Conservation (phyloP, 257 asterid genomes). For the Orobanche coerulescens region DNA sequence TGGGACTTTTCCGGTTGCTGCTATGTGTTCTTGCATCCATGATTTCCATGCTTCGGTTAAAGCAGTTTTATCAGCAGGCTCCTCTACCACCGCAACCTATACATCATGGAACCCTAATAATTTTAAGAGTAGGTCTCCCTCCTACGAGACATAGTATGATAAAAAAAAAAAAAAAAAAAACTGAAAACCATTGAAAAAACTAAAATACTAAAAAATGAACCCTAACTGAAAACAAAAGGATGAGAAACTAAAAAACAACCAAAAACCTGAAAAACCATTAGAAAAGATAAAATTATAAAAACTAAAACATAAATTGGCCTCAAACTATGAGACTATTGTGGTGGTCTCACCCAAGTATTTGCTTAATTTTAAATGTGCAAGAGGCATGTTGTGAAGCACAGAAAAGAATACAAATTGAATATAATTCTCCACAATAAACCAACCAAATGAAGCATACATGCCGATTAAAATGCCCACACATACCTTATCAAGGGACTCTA, state of each 20-base stretch:
- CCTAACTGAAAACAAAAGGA: too few species aligned
- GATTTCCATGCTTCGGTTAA: slow-evolving; percentile 82
- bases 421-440: background rate
- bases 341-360: too few species aligned
- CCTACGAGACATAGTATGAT: too few species aligned
- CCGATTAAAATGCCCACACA: background rate
- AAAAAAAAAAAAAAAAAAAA: too few species aligned
- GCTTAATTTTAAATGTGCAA: background rate
- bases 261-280: too few species aligned
- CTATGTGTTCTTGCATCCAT: slow-evolving; percentile 94
- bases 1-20: slow-evolving; percentile 74
- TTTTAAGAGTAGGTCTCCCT: too few species aligned
- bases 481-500: background rate
- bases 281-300: too few species aligned
- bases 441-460: background rate
- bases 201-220: too few species aligned
- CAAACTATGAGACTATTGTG: too few species aligned
- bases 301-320: too few species aligned
- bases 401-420: background rate
- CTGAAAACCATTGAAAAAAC: too few species aligned
- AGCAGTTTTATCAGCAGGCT: slow-evolving; percentile 58
- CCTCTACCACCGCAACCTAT: slow-evolving; percentile 74
- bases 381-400: background rate
- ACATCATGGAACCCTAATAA: slow-evolving; percentile 14
- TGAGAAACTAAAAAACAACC: too few species aligned